Base-by-base conservation (phyloP, 441 rosid species). In the Populus hybrid region DNA sequence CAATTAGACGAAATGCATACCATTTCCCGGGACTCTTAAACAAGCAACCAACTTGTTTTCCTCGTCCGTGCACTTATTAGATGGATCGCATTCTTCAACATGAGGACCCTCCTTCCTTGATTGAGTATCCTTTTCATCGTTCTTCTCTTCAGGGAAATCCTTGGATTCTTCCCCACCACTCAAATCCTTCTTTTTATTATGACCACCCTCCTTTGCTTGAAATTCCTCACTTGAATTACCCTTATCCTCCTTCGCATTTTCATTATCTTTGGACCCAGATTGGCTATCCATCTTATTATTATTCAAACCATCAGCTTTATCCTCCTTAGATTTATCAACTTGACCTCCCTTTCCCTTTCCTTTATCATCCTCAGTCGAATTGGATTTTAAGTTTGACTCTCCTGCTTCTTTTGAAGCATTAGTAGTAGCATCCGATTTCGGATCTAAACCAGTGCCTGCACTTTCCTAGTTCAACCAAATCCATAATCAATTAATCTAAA, bases 1-100 rank as follows among this genome's bases (percentile, higher is more conserved):
- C 57, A 61, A 20, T 50, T 35, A 18, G 80, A 59, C 7, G 0
- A 36, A 66, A 77, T 20, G 67, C 86, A 73, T 75, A 92, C 97
- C 97, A 74, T 89, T 88, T 77, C 95, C 94, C 0, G 97, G 91
- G 76, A 90, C 93, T 74, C 89, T 90, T 16, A 93, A 82, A 87
- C 98, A 92, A 66, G 97, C 97, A 46, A 89, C 88, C 77, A 93
- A 84, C 66, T 89, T 83, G 59, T 85, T 75, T 6, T 85, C 82
- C 64, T 83, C 78, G 83, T 89, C 88, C 1, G 40, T 79, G 84
- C 98, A 93, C 89, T 81, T 89, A 65, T 89, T 79, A 73, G 92
- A 89, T 11, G 91, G 85, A 84, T 87, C 92, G 83, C 98, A 93
- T 74, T 86, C 88, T 84, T 91, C 94, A 67, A 75, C 80, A 50